Base-by-base conservation (phyloP, 2,329 filamentous ascomycete species). In the Fusarium sp. region DNA sequence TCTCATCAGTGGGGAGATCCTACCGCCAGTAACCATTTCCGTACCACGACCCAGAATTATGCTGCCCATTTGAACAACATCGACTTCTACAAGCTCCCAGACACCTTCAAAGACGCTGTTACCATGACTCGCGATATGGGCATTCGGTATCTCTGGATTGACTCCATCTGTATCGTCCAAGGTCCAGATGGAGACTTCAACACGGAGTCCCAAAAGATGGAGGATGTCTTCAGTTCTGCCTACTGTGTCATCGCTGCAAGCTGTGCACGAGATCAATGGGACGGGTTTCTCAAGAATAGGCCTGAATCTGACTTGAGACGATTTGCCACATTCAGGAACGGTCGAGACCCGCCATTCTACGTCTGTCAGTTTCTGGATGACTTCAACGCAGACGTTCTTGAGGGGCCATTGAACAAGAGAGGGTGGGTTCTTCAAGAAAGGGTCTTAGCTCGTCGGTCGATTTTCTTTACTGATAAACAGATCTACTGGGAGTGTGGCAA, bases 221-320 rank as follows among this genome's bases (percentile, higher is more conserved):
- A 67, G 6, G 22, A 67, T 4, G 64, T 67, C 10, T 67, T 67
- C 16, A 71, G 68, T 29, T 64, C 59, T 8, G 62, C 69, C 11
- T 67, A 66, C 38, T 87, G 61, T 9, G 44, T 55, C 6, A 44
- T 64, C 6, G 53, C 53, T 5, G 53, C 61, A 2, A 59, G 60
- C 14, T 46, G 61, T 20, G 53, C 61, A 5, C 24, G 7, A 9
- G 42, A 35, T 7, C 51, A 56, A 16, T 38, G 17, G 14, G 64
- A 67, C 4, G 64, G 64, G 6, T 67, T 67, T 7, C 40, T 67
- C 2, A 46, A 24, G 40, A 33, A 63, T 4, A 10, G 64, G 6
- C 22, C 14, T n/a, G 27, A 53, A 29, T 59, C 62, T 20, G 42
- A 59, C 7, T 10, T 14, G 17, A 62, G 60, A 2, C 29, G 46